phyloP scores from a whole-genome alignment of 306 rosid genomes.

The Cicer cuneatum region DNA sequence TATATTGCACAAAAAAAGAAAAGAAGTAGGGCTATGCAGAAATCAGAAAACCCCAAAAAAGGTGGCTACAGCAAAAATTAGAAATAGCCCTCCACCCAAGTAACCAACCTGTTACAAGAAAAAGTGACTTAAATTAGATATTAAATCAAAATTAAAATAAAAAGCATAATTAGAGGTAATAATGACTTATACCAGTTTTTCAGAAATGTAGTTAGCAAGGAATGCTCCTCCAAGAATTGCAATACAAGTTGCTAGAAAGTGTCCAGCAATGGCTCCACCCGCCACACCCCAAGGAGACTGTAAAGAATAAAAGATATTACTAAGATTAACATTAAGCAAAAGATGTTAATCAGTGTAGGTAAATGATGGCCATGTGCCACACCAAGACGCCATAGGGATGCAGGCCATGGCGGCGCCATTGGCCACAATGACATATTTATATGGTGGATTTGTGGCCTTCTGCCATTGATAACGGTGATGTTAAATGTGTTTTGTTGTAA shows the following conservation, averaged over 20 bases:
- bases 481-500: conserved; percentile 11
- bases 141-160: conserved; percentile 25
- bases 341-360: background rate
- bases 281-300: conserved; percentile 99
- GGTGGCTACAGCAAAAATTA: conserved; percentile 87
- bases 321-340: conserved; percentile 24
- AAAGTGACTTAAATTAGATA: conserved; percentile 32
- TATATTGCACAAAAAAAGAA: conserved; percentile 25
- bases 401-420: no score
- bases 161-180: conserved; percentile 10
- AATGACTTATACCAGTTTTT: conserved; percentile 74
- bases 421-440: no score
- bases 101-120: conserved; percentile 82
- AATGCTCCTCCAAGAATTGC: conserved; percentile 92
- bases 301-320: conserved; percentile 34
- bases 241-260: conserved; percentile 74
- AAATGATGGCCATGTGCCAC: no score
- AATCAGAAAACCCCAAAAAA: conserved; percentile 81
- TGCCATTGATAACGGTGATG: no score
- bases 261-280: conserved; percentile 92
- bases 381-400: no score
- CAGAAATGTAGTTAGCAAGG: conserved; percentile 93
- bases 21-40: conserved; percentile 1
- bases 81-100: conserved; percentile 84
- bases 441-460: no score